Percentiles rank a stretch among this genome's conserved stretches.
phyloP scores from a whole-genome alignment of 2,329 filamentous ascomycete genomes.

The Rutstroemia sp. region DNA sequence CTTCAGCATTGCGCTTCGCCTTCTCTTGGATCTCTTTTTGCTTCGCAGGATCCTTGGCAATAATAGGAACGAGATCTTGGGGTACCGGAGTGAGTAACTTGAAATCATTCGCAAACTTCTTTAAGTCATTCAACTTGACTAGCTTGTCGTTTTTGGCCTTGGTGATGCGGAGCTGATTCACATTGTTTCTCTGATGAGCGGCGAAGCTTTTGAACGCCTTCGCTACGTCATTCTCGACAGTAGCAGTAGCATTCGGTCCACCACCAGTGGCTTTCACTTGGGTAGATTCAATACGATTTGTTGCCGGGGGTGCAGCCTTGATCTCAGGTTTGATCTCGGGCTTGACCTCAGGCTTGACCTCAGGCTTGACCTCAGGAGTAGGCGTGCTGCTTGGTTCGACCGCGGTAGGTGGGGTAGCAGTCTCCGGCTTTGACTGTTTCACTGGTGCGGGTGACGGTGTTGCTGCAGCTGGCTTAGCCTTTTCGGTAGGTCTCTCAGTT shows the following conservation, averaged over 20 bases:
- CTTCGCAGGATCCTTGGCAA: slow-evolving; percentile 93
- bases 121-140: slow-evolving; percentile 86
- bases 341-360: no score
- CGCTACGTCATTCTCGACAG: slow-evolving; percentile 54
- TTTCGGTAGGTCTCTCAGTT: slow-evolving; percentile 23
- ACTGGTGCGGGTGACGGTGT: slow-evolving; percentile 17
- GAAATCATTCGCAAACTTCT: slow-evolving; percentile 91
- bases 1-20: slow-evolving; percentile 68
- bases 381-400: slow-evolving; percentile 21
- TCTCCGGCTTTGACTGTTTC: slow-evolving; percentile 21
- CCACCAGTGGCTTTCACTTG: slow-evolving; percentile 25
- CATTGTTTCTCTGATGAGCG: slow-evolving; percentile 45
- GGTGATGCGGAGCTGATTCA: slow-evolving; percentile 47
- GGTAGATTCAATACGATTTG: slow-evolving; percentile 28
- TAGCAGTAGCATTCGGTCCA: slow-evolving; percentile 47
- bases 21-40: slow-evolving; percentile 90
- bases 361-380: slow-evolving; percentile 22
- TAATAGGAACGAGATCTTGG: slow-evolving; percentile 83
- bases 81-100: slow-evolving; percentile 92
- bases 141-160: slow-evolving; percentile 73
- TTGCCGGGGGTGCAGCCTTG: slow-evolving; percentile 25
- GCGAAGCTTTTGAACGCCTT: slow-evolving; percentile 60
- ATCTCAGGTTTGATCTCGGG: not conserved
- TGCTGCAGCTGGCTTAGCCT: slow-evolving; percentile 14
- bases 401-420: slow-evolving; percentile 25